Evolutionary conservation across 202 grass and related monocot species (phyloP), one percentile per base, ranked within the genome.

Genomic region (Panicum hallii): DNA sequence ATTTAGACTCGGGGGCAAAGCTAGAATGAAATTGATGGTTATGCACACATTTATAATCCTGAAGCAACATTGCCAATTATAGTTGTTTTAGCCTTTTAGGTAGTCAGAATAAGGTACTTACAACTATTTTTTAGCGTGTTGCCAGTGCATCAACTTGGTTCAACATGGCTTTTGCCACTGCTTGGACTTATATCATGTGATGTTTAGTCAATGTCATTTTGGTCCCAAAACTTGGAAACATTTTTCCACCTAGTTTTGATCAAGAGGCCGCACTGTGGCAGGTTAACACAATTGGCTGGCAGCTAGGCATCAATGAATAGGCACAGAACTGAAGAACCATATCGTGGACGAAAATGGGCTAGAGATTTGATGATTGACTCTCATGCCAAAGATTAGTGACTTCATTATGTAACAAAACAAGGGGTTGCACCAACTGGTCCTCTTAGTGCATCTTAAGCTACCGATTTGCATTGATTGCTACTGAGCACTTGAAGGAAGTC

Each of bases 371-470:
- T 6, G 11, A 62, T 30, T 30, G 58, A 62, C 23, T 28, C 1
- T 62, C 11, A 16, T 22, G 53, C 36, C 36, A 7, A 9, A 77
- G 1, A 60, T 28, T 44, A 16, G 13, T 2, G 9, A n/a, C 10
- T 70, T 70, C 20, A 70, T 34, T 20, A 45, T 32, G 20, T 11
- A 56, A 38, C 4, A 4, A 58, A 74, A 55, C 63, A 54, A n/a
- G 7, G 64, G 17, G n/a, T 30, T 19, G 66, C 49, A 58, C 42
- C 15, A 30, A 69, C 6, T 53, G 16, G 8, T 16, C n/a, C 13
- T 57, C 23, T 70, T 58, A 23, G 63, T 55, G 78, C 63, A 81
- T 30, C 36, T 81, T 56, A 70, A 69, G 22, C 49, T 56, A 74
- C 48, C 28, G 9, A 54, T 30, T 77, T 57, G 54, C 40, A 61